Evolutionary conservation across 164 flowering plant genomes (phyloP), one percentile per base, ranked within the genome.

Genomic region (Malania oleifera): DNA sequence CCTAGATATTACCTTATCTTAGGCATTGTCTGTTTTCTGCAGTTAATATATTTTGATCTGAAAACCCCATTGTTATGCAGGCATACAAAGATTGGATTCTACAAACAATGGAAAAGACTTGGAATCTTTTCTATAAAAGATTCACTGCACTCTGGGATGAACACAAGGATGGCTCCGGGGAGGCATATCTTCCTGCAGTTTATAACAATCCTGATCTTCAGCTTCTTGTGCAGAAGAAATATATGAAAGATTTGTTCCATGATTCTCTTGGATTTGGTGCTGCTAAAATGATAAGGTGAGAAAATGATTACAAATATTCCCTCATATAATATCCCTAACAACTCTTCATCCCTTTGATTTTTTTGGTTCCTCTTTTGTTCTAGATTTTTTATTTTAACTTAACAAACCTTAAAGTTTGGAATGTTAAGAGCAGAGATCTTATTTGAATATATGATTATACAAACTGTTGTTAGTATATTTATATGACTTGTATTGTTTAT

Each of bases 51-150:
- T 4, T 31, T 31, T 4, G 4, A 31, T 31, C 35, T 31, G 9
- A 31, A 31, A 31, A 9, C 4, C 35, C 4, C 9, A 0, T 49
- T 50, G n/a, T 70, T 4, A 17, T 80, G 65, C 73, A 92, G 98
- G 17, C 70, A 44, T 89, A 85, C 49, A 85, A 87, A 67, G 67
- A 72, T 28, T 93, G 99, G 99, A 86, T 93, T 58, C 71, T 90
- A 81, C 76, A 59, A 66, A 40, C 44, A 15, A 40, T 28, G 14
- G 38, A 27, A 11, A 19, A 52, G 18, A 52, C 55, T 5, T 52
- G 55, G 55, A 28, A 52, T 52, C 55, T 27, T 15, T 52, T 52
- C 55, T 28, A 52, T 28, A 19, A 26, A 28, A 52, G 27, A 20
- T 52, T 52, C 23, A 26, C 23, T 5, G 37, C 37, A 1, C 55